A percentile compares a stretch with the other conserved stretches of the same genome.
phyloP scores from a whole-genome alignment of 1,139 yeast genomes.

The Taphrina communis region DNA sequence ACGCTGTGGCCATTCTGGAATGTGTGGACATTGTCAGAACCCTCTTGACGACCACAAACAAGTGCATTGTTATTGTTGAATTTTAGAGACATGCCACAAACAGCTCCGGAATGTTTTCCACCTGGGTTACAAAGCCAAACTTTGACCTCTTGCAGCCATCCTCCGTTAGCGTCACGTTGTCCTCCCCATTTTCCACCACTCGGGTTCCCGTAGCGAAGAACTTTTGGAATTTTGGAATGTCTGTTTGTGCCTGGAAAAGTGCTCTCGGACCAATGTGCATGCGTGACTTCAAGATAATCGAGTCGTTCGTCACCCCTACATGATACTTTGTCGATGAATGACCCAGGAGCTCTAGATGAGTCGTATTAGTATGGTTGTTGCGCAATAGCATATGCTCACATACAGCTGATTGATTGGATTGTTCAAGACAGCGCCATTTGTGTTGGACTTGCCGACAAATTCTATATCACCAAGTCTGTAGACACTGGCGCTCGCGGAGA shows the following conservation, averaged over 20 bases:
- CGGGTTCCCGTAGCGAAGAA: neutral
- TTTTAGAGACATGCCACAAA: slow-evolving; percentile 5
- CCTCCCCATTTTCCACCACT: neutral
- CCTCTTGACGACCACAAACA: neutral
- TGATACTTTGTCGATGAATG: neutral
- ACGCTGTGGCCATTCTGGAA: neutral
- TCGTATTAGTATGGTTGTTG: neutral
- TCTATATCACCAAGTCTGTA: neutral
- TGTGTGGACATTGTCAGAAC: neutral
- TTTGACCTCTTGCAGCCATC: neutral
- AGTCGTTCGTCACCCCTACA: neutral
- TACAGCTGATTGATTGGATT: neutral
- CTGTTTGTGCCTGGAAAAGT: neutral
- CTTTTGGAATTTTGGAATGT: neutral
- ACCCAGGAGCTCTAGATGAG: neutral
- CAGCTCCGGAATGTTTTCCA: neutral
- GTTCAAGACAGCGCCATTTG: neutral
- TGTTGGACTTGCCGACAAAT: neutral
- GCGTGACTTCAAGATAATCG: neutral
- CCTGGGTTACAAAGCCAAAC: slow-evolving; percentile 1
- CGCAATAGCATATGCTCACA: no score
- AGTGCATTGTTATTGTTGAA: neutral
- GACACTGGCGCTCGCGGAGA: neutral
- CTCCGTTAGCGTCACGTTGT: neutral
- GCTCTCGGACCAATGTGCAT: neutral